These are phyloP conservation scores for Hypericum androsaemum DNA, from an alignment of 345 rosid species.

Conservation along the genomic window DNA sequence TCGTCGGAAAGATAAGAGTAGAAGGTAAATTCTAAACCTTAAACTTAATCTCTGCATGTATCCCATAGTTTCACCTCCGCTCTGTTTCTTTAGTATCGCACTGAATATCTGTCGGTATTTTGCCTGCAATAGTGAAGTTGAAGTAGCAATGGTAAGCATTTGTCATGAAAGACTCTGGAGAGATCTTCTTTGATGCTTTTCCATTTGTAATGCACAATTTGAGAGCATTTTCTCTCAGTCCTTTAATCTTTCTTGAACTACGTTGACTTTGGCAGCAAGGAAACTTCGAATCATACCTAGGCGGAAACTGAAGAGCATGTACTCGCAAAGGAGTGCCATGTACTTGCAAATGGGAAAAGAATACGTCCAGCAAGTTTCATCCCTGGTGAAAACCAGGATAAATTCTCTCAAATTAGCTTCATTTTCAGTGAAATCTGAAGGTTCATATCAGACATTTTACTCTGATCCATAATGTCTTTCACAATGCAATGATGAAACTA, in stretches of 20 bases:
- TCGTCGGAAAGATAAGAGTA: conserved; percentile 70
- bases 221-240: not conserved
- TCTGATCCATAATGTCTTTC: too few species aligned
- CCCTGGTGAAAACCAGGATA: conserved; percentile 69
- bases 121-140: too few species aligned
- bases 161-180: too few species aligned
- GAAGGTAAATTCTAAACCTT: conserved; percentile 77
- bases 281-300: conserved; percentile 65
- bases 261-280: conserved; percentile 44
- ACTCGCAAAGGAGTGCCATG: conserved; percentile 62
- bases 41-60: too few species aligned
- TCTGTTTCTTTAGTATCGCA: too few species aligned
- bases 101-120: too few species aligned
- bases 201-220: too few species aligned
- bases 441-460: conserved; percentile 25
- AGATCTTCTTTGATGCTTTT: too few species aligned
- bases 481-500: too few species aligned
- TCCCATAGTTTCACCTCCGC: conserved; percentile 3
- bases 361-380: conserved; percentile 65
- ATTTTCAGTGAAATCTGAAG: conserved; percentile 56
- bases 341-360: conserved; percentile 71
- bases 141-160: not conserved
- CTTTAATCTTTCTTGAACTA: not conserved
- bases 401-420: conserved; percentile 65
- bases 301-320: conserved; percentile 56